Evolutionary conservation across 768 basidiomycete species (phyloP), one percentile per base, ranked within the genome.

Genomic region (Flagelloscypha sp.): DNA sequence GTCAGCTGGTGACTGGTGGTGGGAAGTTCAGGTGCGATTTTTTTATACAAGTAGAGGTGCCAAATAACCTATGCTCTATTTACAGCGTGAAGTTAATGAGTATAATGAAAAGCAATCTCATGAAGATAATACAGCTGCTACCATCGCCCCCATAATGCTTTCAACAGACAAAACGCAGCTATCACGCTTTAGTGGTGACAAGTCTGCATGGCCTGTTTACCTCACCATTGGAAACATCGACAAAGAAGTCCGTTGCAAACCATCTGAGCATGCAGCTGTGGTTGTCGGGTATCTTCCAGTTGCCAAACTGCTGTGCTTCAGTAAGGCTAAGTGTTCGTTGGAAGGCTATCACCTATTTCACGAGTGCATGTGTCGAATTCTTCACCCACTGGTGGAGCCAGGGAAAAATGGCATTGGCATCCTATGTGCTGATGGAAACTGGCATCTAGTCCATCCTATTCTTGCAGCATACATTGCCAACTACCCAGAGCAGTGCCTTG

Each of bases 131-230:
- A n/a, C n/a, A n/a, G n/a, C n/a, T n/a, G 58, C 57, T 1, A 58
- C 63, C 2, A 49, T 68, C 4, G 46, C 62, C 0, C 69, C 68
- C 0, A 31, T 74, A 5, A 68, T 73, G 13, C 45, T 74, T 2
- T 57, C 66, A 0, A 57, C 66, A 0, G 67, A 74, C 47, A 72
- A 70, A 33, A 71, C 66, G 0, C 52, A 59, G 34, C 46, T 70
- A 1, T 64, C 63, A 0, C 39, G 48, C 1, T 65, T 70, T 37
- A 42, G 50, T 6, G 44, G 58, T 2, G 59, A 65, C 37, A 66
- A 70, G 40, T 35, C 43, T n/a, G 62, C 64, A 7, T 71, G 61
- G 45, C 70, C 70, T 0, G 58, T 72, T 0, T 72, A 72, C 43
- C 37, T 68, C 0, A 62, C 65, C 2, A 49, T 68, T 20, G 66